Conservation (phyloP, 495 filamentous ascomycete genomes). For the Penicillium diatomitis region DNA sequence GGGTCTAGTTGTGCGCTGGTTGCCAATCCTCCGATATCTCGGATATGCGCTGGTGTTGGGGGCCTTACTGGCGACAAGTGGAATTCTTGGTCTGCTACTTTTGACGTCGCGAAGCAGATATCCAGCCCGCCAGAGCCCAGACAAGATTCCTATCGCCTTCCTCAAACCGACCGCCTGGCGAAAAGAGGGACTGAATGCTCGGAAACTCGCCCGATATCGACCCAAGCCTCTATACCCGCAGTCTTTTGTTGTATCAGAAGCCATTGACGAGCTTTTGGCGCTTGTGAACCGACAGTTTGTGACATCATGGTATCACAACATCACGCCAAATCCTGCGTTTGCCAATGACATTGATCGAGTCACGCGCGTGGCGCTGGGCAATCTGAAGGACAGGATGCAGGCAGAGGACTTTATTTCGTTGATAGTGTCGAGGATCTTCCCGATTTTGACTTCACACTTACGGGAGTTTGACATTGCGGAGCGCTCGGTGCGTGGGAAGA, state of each 20-base stretch:
- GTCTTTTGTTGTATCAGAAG: constrained; percentile 70
- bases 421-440: constrained; percentile 70
- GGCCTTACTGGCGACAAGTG: constrained; percentile 42
- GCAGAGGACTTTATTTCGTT: constrained; percentile 72
- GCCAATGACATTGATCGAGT: constrained; percentile 73
- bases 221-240: constrained; percentile 61
- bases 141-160: constrained; percentile 45
- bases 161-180: constrained; percentile 55
- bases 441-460: constrained; percentile 84
- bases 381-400: constrained; percentile 58
- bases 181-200: constrained; percentile 54
- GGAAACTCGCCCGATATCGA: constrained; percentile 39
- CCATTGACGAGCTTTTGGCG: constrained; percentile 70
- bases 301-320: constrained; percentile 76
- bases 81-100: constrained; percentile 46
- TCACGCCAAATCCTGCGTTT: constrained; percentile 74
- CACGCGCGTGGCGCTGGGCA: constrained; percentile 64
- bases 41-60: constrained; percentile 72
- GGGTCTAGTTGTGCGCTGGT: constrained; percentile 72
- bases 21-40: constrained; percentile 68
- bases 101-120: constrained; percentile 47
- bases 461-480: constrained; percentile 89
- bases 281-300: constrained; percentile 79
- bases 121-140: constrained; percentile 17
- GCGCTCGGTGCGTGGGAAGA: constrained; percentile 71